phyloP scores from a whole-genome alignment of 176 grass and related monocot species.

The Carex myosuroides region DNA sequence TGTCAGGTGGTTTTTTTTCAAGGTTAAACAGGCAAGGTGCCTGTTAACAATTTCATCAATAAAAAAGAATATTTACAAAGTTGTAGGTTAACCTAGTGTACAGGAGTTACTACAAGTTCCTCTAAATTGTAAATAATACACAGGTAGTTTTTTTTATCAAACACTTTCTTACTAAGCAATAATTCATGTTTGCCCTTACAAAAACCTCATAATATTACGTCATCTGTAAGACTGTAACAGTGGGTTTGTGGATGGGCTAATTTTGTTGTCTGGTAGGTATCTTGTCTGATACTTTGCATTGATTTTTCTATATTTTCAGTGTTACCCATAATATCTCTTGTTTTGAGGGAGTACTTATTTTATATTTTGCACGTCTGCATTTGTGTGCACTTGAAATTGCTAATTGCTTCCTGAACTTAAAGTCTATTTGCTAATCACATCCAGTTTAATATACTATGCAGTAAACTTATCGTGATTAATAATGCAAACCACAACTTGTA shows the following conservation, averaged over 20 bases:
- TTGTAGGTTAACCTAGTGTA: too few relatives aligned
- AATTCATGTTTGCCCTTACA: not conserved
- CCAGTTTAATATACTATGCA: not conserved
- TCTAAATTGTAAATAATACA: too few relatives aligned
- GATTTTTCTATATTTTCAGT: not conserved
- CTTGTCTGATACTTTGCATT: not conserved
- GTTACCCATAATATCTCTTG: not conserved
- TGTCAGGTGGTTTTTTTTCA: constrained; percentile 25
- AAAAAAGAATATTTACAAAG: too few relatives aligned
- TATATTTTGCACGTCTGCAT: not conserved
- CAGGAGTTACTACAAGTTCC: too few relatives aligned
- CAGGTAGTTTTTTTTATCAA: not conserved
- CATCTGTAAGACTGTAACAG: not conserved
- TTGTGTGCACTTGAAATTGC: not conserved
- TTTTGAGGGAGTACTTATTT: not conserved
- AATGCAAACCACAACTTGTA: not conserved
- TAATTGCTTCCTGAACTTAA: not conserved
- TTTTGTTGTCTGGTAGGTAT: not conserved
- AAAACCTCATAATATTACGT: not conserved
- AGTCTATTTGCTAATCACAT: not conserved
- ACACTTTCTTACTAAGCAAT: not conserved
- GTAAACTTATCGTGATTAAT: not conserved
- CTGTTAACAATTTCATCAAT: too few relatives aligned
- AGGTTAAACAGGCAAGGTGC: too few relatives aligned
- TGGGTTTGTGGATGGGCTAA: not conserved